Conservation (phyloP, 768 basidiomycete genomes). For the Lyophyllum semitale region DNA sequence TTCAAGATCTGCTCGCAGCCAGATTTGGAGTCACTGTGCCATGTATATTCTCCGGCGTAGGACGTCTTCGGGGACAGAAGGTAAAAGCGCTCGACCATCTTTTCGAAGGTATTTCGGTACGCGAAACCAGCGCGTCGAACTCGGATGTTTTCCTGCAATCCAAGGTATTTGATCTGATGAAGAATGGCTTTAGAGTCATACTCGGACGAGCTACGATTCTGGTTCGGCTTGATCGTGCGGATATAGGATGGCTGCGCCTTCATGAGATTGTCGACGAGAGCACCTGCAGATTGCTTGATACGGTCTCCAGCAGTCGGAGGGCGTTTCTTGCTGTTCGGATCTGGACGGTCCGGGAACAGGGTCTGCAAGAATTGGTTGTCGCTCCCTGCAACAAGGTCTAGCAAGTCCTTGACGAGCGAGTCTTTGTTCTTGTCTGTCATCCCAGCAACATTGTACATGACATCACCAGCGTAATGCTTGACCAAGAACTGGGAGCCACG, state of each 20-base stretch:
- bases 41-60: conserved; percentile 98
- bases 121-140: conserved; percentile 98
- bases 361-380: conserved; percentile 84
- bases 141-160: conserved; percentile 97
- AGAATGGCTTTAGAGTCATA: conserved; percentile 94
- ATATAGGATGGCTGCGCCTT: conserved; percentile 97
- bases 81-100: conserved; percentile 99
- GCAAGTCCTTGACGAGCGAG: conserved; percentile 88
- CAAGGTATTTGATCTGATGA: conserved; percentile 99
- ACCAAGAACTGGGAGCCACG: conserved; percentile 94
- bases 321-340: conserved; percentile 96
- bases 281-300: conserved; percentile 96
- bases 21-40: conserved; percentile 87
- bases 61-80: conserved; percentile 92
- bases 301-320: conserved; percentile 98
- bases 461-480: conserved; percentile 97
- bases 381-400: conserved; percentile 84
- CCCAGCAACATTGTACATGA: conserved; percentile 94
- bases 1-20: conserved; percentile 92
- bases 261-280: conserved; percentile 97
- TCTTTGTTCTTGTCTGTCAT: conserved; percentile 99
- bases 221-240: conserved; percentile 98
- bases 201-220: conserved; percentile 89
- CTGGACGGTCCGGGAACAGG: conserved; percentile 92
- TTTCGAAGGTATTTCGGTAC: conserved; percentile 97